Evolutionary conservation across 192 early-diverging fungal species (phyloP).

Genomic region (Backusella mclennaniae): DNA sequence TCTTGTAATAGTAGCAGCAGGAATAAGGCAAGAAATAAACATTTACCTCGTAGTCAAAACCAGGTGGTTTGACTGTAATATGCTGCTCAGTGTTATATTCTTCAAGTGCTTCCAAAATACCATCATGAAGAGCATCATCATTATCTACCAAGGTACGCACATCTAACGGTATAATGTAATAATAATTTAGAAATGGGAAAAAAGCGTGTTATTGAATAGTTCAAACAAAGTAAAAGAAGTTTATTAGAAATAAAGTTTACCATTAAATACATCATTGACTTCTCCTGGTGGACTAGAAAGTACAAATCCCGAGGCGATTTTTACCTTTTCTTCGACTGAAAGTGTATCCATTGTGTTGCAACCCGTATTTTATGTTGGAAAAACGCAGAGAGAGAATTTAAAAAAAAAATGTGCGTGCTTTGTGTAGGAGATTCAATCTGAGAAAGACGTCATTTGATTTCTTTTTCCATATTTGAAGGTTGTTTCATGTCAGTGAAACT

Average conservation of each 20-base stretch:
- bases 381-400: not conserved
- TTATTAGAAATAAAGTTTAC: conserved; percentile 43
- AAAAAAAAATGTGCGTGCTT: not conserved
- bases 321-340: conserved; percentile 59
- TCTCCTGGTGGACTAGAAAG: conserved; percentile 94
- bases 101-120: conserved; percentile 66
- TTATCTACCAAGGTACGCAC: conserved; percentile 81
- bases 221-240: not conserved
- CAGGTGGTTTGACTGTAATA: conserved; percentile 69
- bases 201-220: not conserved
- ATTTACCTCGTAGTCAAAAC: conserved; percentile 48
- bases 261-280: conserved; percentile 95
- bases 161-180: conserved; percentile 52
- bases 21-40: too few species aligned
- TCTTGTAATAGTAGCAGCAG: too few species aligned
- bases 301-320: conserved; percentile 75
- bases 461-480: not conserved
- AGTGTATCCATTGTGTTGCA: conserved; percentile 20
- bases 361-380: not conserved
- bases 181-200: not conserved
- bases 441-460: conserved; percentile 1
- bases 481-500: not conserved
- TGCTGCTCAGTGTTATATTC: conserved; percentile 87
- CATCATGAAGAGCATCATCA: conserved; percentile 69
- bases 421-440: not conserved